Conservation (phyloP, 768 basidiomycete genomes). For the Kondoa subrosea region DNA sequence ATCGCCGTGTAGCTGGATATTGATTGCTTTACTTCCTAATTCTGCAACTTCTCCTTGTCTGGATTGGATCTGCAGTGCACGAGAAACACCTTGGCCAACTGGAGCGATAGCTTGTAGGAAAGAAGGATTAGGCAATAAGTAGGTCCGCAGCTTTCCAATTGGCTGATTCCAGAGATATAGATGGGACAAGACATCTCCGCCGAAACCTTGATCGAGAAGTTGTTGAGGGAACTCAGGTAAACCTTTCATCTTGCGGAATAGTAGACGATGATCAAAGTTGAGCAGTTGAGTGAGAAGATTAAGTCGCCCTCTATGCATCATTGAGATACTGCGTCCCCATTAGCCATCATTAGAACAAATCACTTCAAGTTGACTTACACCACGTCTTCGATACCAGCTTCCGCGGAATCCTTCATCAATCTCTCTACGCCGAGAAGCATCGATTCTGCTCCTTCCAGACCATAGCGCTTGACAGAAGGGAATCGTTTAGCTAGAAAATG, state of each 20-base stretch:
- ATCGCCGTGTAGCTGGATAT: constrained; percentile 79
- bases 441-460: constrained; percentile 75
- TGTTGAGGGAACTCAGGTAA: constrained; percentile 20
- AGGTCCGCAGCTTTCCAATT: constrained; percentile 48
- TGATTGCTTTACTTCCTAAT: constrained; percentile 58
- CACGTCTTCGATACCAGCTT: constrained; percentile 34
- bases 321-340: constrained; percentile 30
- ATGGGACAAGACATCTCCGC: constrained; percentile 79
- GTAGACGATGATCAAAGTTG: constrained; percentile 45
- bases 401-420: constrained; percentile 51
- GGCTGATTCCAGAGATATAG: constrained; percentile 53
- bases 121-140: constrained; percentile 43
- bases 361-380: too few relatives aligned
- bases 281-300: constrained; percentile 69
- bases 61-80: constrained; percentile 62
- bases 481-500: constrained; percentile 73
- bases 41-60: constrained; percentile 32
- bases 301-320: constrained; percentile 56
- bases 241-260: constrained; percentile 76
- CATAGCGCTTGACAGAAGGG: constrained; percentile 44
- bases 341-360: constrained; percentile 31
- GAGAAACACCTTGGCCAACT: constrained; percentile 71
- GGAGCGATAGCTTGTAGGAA: constrained; percentile 53
- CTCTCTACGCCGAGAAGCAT: constrained; percentile 77
- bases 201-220: constrained; percentile 24